Base-by-base conservation (phyloP, 257 asterid species). In the Primulina tabacum region DNA sequence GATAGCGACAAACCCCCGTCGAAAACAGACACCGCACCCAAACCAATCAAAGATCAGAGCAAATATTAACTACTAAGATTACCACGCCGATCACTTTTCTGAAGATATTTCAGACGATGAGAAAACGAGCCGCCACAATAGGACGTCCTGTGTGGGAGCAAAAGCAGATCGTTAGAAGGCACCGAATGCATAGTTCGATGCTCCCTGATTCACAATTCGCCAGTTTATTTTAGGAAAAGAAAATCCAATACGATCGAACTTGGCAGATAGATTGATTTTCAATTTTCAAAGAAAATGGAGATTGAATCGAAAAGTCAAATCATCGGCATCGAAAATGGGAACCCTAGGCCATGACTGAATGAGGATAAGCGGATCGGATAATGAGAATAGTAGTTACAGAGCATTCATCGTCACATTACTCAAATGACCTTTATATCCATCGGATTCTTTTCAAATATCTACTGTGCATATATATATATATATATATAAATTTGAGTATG, bases 171-270 rank as follows among this genome's bases (percentile, higher is more conserved):
- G 69, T 58, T 62, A 24, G 92, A 80, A 83, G 88, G 92, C 95
- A 88, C 88, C 91, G 97, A 88, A 87, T 88, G 88, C 98, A 93
- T 93, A 69, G 84, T 84, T 77, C 92, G 97, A 90, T 93, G 97
- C 97, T 82, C 95, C 84, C 78, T 80, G 68, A 81, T 78, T 79
- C 73, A 72, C 59, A 60, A 67, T 59, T 80, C 73, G 52, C 81
- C 79, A 76, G 73, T 71, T 28, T 66, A 18, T 28, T 63, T 59
- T 61, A 74, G 67, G 55, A 20, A 28, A 28, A 28, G 28, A 16
- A 57, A 21, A 7, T 20, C 66, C 66, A 7, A 21, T 16, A 62
- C 37, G 67, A 20, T 47, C 37, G 47, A 75, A 26, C 8, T 9
- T 52, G 11, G 64, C 58, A 20, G 40, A 74, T 38, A 9, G 38